Evolutionary conservation across 345 rosid genomes (phyloP).

Genomic region (Schrenkiella parvula): DNA sequence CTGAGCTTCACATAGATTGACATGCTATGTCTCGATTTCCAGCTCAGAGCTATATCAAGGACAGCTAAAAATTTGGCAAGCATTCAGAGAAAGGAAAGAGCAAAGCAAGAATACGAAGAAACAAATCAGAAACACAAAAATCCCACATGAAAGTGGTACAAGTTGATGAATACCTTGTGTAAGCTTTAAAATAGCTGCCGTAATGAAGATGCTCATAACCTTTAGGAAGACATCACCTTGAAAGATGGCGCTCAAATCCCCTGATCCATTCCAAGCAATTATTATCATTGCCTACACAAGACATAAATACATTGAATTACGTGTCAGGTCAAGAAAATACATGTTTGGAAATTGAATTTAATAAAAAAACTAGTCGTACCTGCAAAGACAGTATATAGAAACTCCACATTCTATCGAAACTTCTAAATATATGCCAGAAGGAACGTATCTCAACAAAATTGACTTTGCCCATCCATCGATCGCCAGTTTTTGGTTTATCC

Average conservation of each 20-base stretch:
- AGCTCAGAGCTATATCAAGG: conserved; percentile 48
- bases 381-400: conserved; percentile 53
- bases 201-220: conserved; percentile 62
- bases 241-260: conserved; percentile 38
- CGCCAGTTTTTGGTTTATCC: conserved; percentile 33
- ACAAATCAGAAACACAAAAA: not conserved
- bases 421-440: conserved; percentile 63
- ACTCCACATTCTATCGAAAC: conserved; percentile 67
- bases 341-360: not conserved
- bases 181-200: conserved; percentile 60
- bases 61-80: conserved; percentile 39
- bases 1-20: conserved; percentile 44
- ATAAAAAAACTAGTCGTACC: conserved; percentile 25
- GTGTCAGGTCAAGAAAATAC: not conserved
- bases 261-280: conserved; percentile 62
- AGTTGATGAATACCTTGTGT: conserved; percentile 41
- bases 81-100: not conserved
- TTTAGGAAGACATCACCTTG: conserved; percentile 49
- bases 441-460: conserved; percentile 57
- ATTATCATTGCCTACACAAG: conserved; percentile 58
- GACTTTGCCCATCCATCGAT: conserved; percentile 48
- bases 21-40: conserved; percentile 52
- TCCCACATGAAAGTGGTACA: not conserved
- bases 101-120: not conserved
- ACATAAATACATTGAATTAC: conserved; percentile 16